A percentile compares a stretch with the other conserved stretches of the same genome.
Conservation (phyloP, 2,329 filamentous ascomycete species). For the Penicillium sp. region DNA sequence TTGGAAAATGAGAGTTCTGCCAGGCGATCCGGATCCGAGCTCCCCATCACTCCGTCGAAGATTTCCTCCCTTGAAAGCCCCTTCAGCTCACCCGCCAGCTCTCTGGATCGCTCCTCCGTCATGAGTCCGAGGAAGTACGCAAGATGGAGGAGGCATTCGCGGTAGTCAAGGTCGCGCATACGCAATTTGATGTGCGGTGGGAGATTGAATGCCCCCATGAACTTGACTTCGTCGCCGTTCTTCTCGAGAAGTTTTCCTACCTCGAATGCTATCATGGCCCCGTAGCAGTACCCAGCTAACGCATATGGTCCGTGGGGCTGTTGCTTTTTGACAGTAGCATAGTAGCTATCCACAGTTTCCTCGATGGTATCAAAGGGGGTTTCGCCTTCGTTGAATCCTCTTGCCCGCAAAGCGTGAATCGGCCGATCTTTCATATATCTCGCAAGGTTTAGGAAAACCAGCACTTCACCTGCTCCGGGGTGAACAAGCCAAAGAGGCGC, state of each 20-base stretch:
- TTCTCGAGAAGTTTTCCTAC: conserved; percentile 49
- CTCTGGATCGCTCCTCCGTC: conserved; percentile 30
- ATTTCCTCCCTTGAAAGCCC: conserved; percentile 12
- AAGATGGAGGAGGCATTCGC: conserved; percentile 43
- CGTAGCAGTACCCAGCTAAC: conserved; percentile 56
- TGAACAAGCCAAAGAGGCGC: conserved; percentile 40
- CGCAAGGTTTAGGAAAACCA: conserved; percentile 40
- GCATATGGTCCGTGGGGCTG: conserved; percentile 57
- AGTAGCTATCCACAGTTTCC: conserved; percentile 47
- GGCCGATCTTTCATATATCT: conserved; percentile 16
- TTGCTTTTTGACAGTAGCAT: conserved; percentile 38
- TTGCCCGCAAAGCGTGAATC: conserved; percentile 19
- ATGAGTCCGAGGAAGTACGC: conserved; percentile 45
- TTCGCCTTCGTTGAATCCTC: conserved; percentile 32
- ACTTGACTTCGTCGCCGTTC: conserved; percentile 42
- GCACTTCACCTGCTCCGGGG: conserved; percentile 42
- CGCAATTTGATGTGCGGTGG: conserved; percentile 52
- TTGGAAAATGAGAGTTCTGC: conserved; percentile 7
- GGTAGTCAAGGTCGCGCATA: conserved; percentile 46
- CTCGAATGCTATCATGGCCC: conserved; percentile 55
- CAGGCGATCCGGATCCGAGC: neutral
- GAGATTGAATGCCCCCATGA: conserved; percentile 51
- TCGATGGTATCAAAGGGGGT: conserved; percentile 39
- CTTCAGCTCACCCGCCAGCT: conserved; percentile 17
- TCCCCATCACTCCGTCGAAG: conserved; percentile 6